Evolutionary conservation across 2,329 filamentous ascomycete genomes (phyloP), one percentile per base, ranked within the genome.

Genomic region (Penicillium sp.): DNA sequence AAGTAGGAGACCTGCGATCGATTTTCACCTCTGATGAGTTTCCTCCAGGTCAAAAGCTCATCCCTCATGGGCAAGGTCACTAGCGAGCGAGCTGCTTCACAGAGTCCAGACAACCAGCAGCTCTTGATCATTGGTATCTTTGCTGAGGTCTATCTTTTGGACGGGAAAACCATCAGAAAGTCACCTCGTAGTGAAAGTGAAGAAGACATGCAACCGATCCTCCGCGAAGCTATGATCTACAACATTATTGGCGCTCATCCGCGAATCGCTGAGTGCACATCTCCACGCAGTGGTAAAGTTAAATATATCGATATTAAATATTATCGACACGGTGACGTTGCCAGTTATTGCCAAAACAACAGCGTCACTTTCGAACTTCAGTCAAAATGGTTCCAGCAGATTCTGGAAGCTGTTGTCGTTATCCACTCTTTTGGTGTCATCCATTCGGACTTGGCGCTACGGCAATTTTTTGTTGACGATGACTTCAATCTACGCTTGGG

Each of bases 161-260:
- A 55, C 56, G 33, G 19, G 17, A 58, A 58, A 26, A 59, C 30
- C 13, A 50, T 40, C n/a, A 58, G 55, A 49, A 58, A 58, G 24
- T 38, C 35, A 12, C 44, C 55, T 26, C 55, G 55, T 13, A 58
- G 55, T 38, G 5, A 37, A 30, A 50, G 55, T 38, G 42, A 58
- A 50, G 55, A 58, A 15, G 55, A 49, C 28, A 49, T 50, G 17
- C n/a, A 40, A 50, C 30, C 55, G 7, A 58, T 58, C 22, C 37
- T 50, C 40, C 53, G 45, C 45, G 50, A 53, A 22, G 50, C 50
- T 15, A 17, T 26, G 28, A 53, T 53, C 28, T 53, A 37, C 35
- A 26, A 22, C n/a, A 33, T 53, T 37, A 33, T 53, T 19, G 28
- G 33, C 26, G 30, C 17, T 24, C 30, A 53, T 19, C 50, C 50